These are phyloP conservation scores for Aspergillus panamensis DNA, from an alignment of 495 filamentous ascomycete genomes.

Conservation along the genomic window DNA sequence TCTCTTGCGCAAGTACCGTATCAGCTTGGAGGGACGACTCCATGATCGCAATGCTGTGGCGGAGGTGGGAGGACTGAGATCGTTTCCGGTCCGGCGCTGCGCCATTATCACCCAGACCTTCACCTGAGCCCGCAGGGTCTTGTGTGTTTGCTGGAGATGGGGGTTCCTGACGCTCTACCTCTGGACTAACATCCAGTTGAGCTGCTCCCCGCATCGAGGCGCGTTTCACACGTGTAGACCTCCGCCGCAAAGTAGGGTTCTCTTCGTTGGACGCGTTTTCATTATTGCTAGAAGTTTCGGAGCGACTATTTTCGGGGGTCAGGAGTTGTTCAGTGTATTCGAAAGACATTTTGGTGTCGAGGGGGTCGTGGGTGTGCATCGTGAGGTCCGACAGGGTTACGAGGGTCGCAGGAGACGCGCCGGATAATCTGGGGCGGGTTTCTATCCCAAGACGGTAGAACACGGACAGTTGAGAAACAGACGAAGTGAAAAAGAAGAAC, in stretches of 20 bases:
- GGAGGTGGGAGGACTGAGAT: slow-evolving; percentile 34
- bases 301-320: slow-evolving; percentile 47
- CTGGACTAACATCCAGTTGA: slow-evolving; percentile 24
- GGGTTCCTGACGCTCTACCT: slow-evolving; percentile 10
- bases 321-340: slow-evolving; percentile 46
- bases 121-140: slow-evolving; percentile 41
- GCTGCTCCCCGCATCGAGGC: slow-evolving; percentile 36
- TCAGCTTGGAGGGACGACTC: slow-evolving; percentile 40
- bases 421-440: slow-evolving; percentile 17
- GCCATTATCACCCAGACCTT: slow-evolving; percentile 35
- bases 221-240: slow-evolving; percentile 45
- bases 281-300: slow-evolving; percentile 50
- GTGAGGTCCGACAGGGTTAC: slow-evolving; percentile 33
- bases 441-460: slow-evolving; percentile 16
- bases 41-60: slow-evolving; percentile 46
- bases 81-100: slow-evolving; percentile 31
- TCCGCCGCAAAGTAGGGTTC: slow-evolving; percentile 35
- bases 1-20: slow-evolving; percentile 28
- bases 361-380: slow-evolving; percentile 28
- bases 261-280: slow-evolving; percentile 44
- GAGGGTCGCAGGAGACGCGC: slow-evolving; percentile 36
- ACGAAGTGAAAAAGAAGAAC: background rate
- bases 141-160: slow-evolving; percentile 21
- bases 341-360: slow-evolving; percentile 38
- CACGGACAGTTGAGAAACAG: background rate